These are phyloP conservation scores for Lipomyces spencermartinsiae DNA, from an alignment of 805 yeast species.

Conservation along the genomic window DNA sequence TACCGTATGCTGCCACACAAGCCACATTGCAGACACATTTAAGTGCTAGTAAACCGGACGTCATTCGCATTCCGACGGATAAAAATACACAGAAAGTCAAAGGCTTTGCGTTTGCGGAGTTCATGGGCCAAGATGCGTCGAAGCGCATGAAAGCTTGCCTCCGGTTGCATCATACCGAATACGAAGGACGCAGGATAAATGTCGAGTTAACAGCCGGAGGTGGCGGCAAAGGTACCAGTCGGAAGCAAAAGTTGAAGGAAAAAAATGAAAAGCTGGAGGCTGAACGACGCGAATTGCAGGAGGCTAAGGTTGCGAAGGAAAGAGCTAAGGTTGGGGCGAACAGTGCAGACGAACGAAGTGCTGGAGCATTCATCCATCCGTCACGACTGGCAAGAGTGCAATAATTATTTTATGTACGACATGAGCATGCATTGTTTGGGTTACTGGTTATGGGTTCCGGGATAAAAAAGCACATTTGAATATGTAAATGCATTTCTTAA, in stretches of 20 bases:
- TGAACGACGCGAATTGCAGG: constrained; percentile 66
- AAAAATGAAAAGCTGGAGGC: constrained; percentile 78
- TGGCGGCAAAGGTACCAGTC: constrained; percentile 74
- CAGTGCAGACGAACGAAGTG: not conserved
- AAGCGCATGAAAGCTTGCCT: constrained; percentile 84
- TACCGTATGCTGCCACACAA: constrained; percentile 74
- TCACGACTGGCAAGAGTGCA: constrained; percentile 63
- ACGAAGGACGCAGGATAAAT: constrained; percentile 80
- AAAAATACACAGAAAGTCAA: constrained; percentile 49
- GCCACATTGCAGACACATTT: constrained; percentile 74
- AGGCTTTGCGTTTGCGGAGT: constrained; percentile 93
- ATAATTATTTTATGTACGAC: constrained; percentile 14
- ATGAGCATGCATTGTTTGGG: constrained; percentile 12
- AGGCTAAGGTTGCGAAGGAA: constrained; percentile 39
- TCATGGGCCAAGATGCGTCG: constrained; percentile 71
- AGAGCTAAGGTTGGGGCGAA: constrained; percentile 29
- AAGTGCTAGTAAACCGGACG: constrained; percentile 70
- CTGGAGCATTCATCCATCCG: constrained; percentile 56
- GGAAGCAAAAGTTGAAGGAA: constrained; percentile 67
- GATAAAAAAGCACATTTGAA: not conserved
- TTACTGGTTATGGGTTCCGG: not conserved
- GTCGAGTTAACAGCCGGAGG: constrained; percentile 98
- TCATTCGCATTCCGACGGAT: constrained; percentile 76
- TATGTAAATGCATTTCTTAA: not conserved
- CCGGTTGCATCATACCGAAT: constrained; percentile 75